phyloP scores from a whole-genome alignment of 305 asterid species.

The Solanum hybrid region DNA sequence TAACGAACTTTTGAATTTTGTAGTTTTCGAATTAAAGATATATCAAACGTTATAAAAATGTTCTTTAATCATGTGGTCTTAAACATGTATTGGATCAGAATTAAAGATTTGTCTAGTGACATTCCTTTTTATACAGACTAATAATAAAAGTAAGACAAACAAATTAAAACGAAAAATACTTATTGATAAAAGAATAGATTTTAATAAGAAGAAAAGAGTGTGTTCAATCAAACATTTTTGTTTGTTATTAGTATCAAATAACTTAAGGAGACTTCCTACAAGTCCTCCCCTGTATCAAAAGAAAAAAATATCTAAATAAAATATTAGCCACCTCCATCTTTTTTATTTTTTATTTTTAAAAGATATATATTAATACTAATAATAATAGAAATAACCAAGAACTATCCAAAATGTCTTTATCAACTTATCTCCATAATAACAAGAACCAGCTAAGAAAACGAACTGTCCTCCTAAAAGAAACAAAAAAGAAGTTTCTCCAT shows the following conservation, averaged over 20 bases:
- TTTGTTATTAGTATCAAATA: neutral
- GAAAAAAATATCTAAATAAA: neutral
- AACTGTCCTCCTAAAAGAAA: neutral
- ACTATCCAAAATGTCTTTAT: neutral
- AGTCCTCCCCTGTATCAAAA: neutral
- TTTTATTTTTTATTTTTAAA: too few relatives aligned
- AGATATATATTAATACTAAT: too few relatives aligned
- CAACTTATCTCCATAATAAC: neutral
- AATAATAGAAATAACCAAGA: neutral
- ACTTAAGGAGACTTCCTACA: neutral
- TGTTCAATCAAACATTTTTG: neutral
- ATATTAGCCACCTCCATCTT: neutral
- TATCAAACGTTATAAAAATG: too few relatives aligned
- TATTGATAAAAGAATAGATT: too few relatives aligned
- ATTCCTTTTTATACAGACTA: too few relatives aligned
- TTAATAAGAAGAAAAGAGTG: neutral
- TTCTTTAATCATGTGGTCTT: too few relatives aligned
- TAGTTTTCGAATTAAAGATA: too few relatives aligned
- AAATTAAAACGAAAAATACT: too few relatives aligned
- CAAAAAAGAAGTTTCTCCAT: neutral
- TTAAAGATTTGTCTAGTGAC: too few relatives aligned
- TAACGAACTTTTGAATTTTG: too few relatives aligned
- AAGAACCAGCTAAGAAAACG: neutral
- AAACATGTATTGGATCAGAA: too few relatives aligned
- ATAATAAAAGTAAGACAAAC: too few relatives aligned